These are phyloP conservation scores for Coemansia sp. DNA, from an alignment of 192 early-diverging fungal genomes.

Conservation along the genomic window DNA sequence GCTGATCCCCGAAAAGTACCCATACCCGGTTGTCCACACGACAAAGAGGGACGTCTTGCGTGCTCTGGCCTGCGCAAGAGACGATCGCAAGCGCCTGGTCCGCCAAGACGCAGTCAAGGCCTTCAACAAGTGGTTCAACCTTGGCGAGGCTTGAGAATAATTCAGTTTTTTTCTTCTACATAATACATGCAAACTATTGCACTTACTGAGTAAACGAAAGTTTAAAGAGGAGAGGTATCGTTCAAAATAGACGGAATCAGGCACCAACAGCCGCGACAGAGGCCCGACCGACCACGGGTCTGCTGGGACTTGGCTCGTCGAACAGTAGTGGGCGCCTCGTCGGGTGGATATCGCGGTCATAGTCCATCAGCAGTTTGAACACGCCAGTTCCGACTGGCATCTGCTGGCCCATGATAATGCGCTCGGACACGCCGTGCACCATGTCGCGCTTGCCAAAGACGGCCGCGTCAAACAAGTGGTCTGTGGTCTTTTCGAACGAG, in stretches of 20 bases:
- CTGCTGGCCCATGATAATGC: slow-evolving; percentile 99
- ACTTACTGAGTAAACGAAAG: too few relatives aligned
- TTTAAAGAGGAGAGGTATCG: too few relatives aligned
- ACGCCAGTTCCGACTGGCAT: slow-evolving; percentile 96
- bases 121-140: slow-evolving; percentile 74
- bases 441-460: slow-evolving; percentile 92
- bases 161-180: too few relatives aligned
- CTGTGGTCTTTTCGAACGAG: slow-evolving; percentile 99
- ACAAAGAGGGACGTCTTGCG: slow-evolving; percentile 61
- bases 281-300: background rate
- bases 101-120: slow-evolving; percentile 84
- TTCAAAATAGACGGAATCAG: background rate
- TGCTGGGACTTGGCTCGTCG: slow-evolving; percentile 49
- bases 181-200: too few relatives aligned
- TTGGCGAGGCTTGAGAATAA: slow-evolving; percentile 20
- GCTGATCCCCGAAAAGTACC: slow-evolving; percentile 61
- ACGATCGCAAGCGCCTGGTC: slow-evolving; percentile 88
- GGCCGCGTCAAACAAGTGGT: slow-evolving; percentile 97
- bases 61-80: slow-evolving; percentile 63
- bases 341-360: slow-evolving; percentile 60
- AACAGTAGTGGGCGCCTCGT: slow-evolving; percentile 61
- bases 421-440: slow-evolving; percentile 95
- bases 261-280: background rate
- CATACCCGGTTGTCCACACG: slow-evolving; percentile 59
- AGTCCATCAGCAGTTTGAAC: slow-evolving; percentile 83